Conservation (phyloP, 2,329 filamentous ascomycete genomes). For the Botrytis squamosa region DNA sequence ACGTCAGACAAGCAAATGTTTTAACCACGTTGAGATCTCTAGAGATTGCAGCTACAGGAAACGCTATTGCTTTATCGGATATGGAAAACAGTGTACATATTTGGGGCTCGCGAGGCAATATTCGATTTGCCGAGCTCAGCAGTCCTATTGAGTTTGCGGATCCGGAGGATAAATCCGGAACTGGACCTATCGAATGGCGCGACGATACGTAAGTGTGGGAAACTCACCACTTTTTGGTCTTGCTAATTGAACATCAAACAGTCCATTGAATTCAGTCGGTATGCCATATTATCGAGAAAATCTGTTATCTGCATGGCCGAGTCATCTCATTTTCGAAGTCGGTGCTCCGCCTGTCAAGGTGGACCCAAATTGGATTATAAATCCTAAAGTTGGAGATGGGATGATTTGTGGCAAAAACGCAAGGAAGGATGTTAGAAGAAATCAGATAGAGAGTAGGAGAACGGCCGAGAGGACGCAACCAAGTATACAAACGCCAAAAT, state of each 20-base stretch:
- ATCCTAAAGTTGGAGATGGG: slow-evolving; percentile 69
- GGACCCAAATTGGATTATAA: slow-evolving; percentile 67
- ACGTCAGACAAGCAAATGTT: slow-evolving; percentile 65
- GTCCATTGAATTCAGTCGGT: slow-evolving; percentile 79
- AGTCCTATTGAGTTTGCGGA: slow-evolving; percentile 67
- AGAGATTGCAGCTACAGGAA: slow-evolving; percentile 69
- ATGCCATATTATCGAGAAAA: slow-evolving; percentile 91
- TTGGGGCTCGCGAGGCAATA: slow-evolving; percentile 68
- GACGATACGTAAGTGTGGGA: slow-evolving; percentile 60
- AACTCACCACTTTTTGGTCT: not conserved
- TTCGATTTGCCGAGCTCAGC: slow-evolving; percentile 69
- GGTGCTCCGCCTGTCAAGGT: slow-evolving; percentile 77
- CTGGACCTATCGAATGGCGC: slow-evolving; percentile 55
- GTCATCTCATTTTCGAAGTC: slow-evolving; percentile 77
- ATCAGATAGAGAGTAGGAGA: slow-evolving; percentile 80
- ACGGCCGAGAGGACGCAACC: slow-evolving; percentile 59
- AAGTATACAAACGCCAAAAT: slow-evolving; percentile 74
- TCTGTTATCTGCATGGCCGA: slow-evolving; percentile 86
- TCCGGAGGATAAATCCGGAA: slow-evolving; percentile 48
- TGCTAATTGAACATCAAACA: slow-evolving; percentile 37
- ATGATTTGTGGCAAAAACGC: slow-evolving; percentile 78
- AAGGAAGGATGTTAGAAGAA: slow-evolving; percentile 63
- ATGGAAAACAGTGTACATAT: slow-evolving; percentile 64
- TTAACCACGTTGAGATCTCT: slow-evolving; percentile 59
- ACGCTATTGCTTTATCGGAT: slow-evolving; percentile 67